These are phyloP conservation scores for Fusarium avenaceum DNA, from an alignment of 2,329 filamentous ascomycete species.

Conservation along the genomic window DNA sequence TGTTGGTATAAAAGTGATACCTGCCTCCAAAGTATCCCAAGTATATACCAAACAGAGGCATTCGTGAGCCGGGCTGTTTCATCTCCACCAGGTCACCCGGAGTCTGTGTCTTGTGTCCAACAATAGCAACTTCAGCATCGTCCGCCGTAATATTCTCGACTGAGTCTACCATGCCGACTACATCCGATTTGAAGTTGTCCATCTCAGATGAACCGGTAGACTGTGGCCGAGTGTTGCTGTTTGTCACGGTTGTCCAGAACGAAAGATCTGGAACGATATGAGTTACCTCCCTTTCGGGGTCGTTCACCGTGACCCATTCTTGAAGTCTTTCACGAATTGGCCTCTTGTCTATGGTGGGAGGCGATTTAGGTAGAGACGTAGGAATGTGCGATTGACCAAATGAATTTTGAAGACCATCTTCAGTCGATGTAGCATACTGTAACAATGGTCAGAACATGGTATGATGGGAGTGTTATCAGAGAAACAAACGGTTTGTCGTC, in stretches of 20 bases:
- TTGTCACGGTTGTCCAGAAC: constrained; percentile 49
- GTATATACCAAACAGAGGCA: constrained; percentile 66
- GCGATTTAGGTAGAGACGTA: constrained; percentile 20
- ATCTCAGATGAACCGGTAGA: constrained; percentile 53
- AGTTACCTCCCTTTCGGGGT: constrained; percentile 17
- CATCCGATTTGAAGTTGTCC: constrained; percentile 47
- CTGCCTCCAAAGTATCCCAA: constrained; percentile 65
- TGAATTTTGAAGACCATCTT: constrained; percentile 8
- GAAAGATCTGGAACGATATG: constrained; percentile 43
- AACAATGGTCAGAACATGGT: constrained; percentile 16
- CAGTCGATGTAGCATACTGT: constrained; percentile 31
- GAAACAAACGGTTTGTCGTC: constrained; percentile 31
- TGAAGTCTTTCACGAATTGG: constrained; percentile 43
- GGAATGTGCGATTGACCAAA: constrained; percentile 37
- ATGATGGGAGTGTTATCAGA: not conserved
- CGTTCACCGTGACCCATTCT: constrained; percentile 35
- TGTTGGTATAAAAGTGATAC: constrained; percentile 68
- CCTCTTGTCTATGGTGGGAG: constrained; percentile 19
- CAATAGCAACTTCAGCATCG: constrained; percentile 46
- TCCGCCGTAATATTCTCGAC: constrained; percentile 48
- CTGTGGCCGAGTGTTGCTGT: constrained; percentile 53
- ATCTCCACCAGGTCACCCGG: constrained; percentile 68
- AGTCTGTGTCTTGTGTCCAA: constrained; percentile 47
- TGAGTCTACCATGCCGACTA: constrained; percentile 44
- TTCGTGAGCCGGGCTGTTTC: constrained; percentile 56